Percentiles rank a stretch among this genome's conserved stretches.
phyloP scores from a whole-genome alignment of 495 filamentous ascomycete genomes.

The Hypoxylon subgilvum region DNA sequence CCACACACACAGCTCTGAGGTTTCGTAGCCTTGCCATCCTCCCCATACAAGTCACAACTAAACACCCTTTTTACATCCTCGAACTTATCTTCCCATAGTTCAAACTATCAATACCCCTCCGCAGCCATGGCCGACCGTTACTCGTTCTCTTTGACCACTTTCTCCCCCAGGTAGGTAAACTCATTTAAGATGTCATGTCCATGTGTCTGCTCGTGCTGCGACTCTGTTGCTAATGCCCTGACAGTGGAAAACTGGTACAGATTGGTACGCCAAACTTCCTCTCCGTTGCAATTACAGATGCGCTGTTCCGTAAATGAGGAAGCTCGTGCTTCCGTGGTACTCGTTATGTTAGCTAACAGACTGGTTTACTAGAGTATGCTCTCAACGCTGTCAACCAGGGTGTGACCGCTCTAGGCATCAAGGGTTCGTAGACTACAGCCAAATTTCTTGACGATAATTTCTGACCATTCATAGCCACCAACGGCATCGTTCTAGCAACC shows the following conservation, averaged over 20 bases:
- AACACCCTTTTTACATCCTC: conserved; percentile 9
- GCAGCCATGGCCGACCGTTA: conserved; percentile 93
- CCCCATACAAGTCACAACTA: too few species aligned
- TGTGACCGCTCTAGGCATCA: conserved; percentile 97
- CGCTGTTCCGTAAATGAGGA: neutral
- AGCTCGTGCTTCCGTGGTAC: neutral
- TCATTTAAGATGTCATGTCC: conserved; percentile 21
- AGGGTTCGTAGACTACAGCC: conserved; percentile 65
- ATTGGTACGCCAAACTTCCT: conserved; percentile 62
- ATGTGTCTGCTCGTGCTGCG: conserved; percentile 7
- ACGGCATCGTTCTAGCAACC: conserved; percentile 97
- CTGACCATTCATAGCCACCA: conserved; percentile 70
- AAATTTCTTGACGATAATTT: neutral
- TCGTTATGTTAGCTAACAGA: conserved; percentile 35
- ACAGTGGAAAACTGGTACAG: conserved; percentile 90
- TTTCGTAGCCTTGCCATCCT: conserved; percentile 30
- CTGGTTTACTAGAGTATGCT: conserved; percentile 85
- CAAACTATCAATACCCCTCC: conserved; percentile 1
- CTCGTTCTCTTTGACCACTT: conserved; percentile 98
- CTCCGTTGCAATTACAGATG: conserved; percentile 6
- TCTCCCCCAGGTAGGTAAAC: conserved; percentile 99
- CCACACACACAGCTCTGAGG: conserved; percentile 33
- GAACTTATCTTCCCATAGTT: conserved; percentile 2
- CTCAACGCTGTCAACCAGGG: conserved; percentile 99
- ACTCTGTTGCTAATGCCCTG: conserved; percentile 52